Evolutionary conservation across 2,329 filamentous ascomycete genomes (phyloP), one percentile per base, ranked within the genome.

Genomic region (Akanthomyces uredinophilus): DNA sequence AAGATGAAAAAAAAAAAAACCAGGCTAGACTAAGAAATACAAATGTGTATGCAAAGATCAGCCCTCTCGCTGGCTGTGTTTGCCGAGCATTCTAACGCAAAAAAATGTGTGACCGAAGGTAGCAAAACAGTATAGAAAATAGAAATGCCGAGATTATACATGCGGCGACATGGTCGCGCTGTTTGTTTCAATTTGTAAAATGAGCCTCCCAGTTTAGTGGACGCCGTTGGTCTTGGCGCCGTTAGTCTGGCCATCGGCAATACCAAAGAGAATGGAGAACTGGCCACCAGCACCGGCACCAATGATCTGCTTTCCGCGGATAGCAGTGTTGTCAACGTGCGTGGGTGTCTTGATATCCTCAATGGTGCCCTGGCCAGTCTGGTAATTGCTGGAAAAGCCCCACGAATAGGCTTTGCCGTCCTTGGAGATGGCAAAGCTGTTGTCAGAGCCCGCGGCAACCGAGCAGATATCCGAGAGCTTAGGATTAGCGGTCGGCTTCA

Each of bases 221-320:
- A 18, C 39, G 16, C 75, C 74, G 49, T 77, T 77, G 46, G 67
- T 65, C 62, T 67, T 66, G 54, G 69, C 68, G 1, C 52, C 66
- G 11, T 69, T 61, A 27, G 63, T 63, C 27, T 64, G 63, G 39
- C 65, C 70, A 22, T 72, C 70, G 27, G 76, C 68, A 64, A 71
- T 71, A 59, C 82, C 81, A 11, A 81, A 79, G n/a, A 91, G 68
- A 27, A 91, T 76, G 1, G 87, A 89, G 73, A 86, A 97, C 71
- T 97, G 93, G 5, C 92, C 92, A 66, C 94, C 93, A n/a, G 89
- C 89, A 49, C 90, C 91, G n/a, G 90, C 90, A 75, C 83, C 91
- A 39, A 87, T 81, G 49, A 97, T 81, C 73, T 87, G 86, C 76
- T 89, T 87, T 47, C 85, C 90, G 35, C 87, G 83, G 32, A 95